A percentile compares a stretch with the other conserved stretches of the same genome.
phyloP scores from a whole-genome alignment of 2,329 filamentous ascomycete genomes.

The Colletotrichum paranaense region DNA sequence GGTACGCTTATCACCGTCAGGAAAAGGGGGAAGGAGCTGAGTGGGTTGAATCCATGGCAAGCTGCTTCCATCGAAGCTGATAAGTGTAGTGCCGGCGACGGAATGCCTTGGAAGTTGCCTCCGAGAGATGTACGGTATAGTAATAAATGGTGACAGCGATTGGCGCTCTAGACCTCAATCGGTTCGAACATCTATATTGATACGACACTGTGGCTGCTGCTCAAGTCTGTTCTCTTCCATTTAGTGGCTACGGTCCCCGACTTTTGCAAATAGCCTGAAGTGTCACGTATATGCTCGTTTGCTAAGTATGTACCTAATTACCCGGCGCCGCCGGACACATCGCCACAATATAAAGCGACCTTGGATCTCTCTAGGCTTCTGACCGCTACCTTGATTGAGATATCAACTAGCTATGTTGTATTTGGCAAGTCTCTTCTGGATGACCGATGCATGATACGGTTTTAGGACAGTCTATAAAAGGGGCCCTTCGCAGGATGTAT shows the following conservation, averaged over 20 bases:
- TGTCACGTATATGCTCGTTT: slow-evolving; percentile 13
- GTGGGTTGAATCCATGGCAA: too few relatives aligned
- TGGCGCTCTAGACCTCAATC: background rate
- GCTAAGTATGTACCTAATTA: slow-evolving; percentile 16
- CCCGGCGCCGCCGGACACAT: background rate
- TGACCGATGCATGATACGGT: background rate
- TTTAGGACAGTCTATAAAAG: background rate
- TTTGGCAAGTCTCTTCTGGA: background rate
- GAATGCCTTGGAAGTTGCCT: background rate
- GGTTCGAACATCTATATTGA: background rate
- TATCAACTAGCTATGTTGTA: background rate
- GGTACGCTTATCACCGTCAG: too few relatives aligned
- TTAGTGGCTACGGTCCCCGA: background rate
- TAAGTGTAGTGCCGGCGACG: background rate
- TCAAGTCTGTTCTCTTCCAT: background rate
- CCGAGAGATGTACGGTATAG: background rate
- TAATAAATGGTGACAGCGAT: too few relatives aligned
- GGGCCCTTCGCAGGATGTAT: background rate
- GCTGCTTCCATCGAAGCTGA: background rate
- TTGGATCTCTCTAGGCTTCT: background rate
- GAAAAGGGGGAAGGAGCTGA: too few relatives aligned
- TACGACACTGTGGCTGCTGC: background rate
- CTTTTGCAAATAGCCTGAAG: background rate
- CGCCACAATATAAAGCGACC: background rate
- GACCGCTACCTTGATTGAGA: background rate